Conservation (phyloP, 495 filamentous ascomycete genomes). For the Penicillium atrosanguineum region DNA sequence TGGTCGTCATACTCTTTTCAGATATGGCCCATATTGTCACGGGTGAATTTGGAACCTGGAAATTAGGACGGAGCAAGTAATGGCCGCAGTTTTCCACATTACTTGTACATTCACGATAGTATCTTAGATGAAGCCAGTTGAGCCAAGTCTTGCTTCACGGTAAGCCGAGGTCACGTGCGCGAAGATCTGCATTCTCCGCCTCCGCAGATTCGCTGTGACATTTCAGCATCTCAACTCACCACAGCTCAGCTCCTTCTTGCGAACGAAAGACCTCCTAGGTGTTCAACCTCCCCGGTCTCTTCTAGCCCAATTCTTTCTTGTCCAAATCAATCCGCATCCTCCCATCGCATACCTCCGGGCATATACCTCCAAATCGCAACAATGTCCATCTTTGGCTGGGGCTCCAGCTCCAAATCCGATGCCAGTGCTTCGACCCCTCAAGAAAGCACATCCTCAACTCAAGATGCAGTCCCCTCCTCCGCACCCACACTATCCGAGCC, state of each 20-base stretch:
- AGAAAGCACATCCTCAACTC: slow-evolving; percentile 5
- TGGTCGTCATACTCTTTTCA: too few species aligned
- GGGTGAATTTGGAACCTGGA: too few species aligned
- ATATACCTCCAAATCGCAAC: neutral
- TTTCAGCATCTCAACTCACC: neutral
- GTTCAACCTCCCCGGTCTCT: neutral
- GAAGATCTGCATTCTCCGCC: slow-evolving; percentile 10
- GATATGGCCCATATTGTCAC: too few species aligned
- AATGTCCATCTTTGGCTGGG: slow-evolving; percentile 30
- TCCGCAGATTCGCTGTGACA: slow-evolving; percentile 9
- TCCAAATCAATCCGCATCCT: neutral
- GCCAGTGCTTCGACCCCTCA: slow-evolving; percentile 1
- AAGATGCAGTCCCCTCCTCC: slow-evolving; percentile 4
- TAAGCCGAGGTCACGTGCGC: neutral
- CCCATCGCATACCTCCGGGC: neutral
- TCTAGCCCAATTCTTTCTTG: neutral
- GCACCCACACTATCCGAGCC: slow-evolving; percentile 10
- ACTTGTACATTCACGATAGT: neutral
- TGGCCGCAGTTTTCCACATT: too few species aligned
- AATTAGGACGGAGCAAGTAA: too few species aligned
- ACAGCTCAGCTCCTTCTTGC: neutral
- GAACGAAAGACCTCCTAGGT: neutral
- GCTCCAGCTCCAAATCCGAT: slow-evolving; percentile 25
- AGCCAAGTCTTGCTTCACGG: neutral
- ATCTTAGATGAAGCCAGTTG: neutral